phyloP scores from a whole-genome alignment of 2,329 filamentous ascomycete genomes.

The Alternaria panax region DNA sequence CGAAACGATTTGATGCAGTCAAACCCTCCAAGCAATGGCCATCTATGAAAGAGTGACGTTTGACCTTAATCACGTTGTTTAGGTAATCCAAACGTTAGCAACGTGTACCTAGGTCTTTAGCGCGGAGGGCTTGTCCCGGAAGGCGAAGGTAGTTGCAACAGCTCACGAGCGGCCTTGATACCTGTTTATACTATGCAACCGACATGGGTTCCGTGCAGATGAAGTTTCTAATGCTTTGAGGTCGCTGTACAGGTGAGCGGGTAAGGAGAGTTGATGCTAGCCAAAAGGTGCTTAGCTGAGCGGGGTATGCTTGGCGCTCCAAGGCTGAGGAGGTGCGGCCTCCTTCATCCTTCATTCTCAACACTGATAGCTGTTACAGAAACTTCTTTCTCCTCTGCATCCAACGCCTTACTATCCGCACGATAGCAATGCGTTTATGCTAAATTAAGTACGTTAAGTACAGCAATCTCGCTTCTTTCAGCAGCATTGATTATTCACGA shows the following conservation, averaged over 20 bases:
- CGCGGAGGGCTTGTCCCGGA: not conserved
- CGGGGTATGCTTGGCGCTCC: constrained; percentile 7
- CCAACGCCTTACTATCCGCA: not conserved
- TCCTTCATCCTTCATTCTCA: not conserved
- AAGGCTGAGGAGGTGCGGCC: not conserved
- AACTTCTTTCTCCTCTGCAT: not conserved
- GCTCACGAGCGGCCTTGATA: not conserved
- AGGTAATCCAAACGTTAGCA: not conserved
- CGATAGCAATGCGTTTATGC: not conserved
- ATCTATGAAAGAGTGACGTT: not conserved
- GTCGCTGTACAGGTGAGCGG: not conserved
- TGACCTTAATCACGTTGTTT: not conserved
- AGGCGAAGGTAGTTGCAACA: not conserved
- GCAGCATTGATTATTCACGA: not conserved
- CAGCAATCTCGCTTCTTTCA: not conserved
- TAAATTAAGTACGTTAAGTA: no score
- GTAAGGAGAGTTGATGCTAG: not conserved
- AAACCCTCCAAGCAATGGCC: not conserved
- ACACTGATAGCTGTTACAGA: not conserved
- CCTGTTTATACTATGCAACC: no score
- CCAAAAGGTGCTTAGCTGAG: not conserved
- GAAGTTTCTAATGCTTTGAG: not conserved
- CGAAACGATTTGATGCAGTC: not conserved
- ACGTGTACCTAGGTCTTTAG: not conserved
- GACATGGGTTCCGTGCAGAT: not conserved